phyloP scores from a whole-genome alignment of 192 early-diverging fungal species.

The Lobosporangium transversale region DNA sequence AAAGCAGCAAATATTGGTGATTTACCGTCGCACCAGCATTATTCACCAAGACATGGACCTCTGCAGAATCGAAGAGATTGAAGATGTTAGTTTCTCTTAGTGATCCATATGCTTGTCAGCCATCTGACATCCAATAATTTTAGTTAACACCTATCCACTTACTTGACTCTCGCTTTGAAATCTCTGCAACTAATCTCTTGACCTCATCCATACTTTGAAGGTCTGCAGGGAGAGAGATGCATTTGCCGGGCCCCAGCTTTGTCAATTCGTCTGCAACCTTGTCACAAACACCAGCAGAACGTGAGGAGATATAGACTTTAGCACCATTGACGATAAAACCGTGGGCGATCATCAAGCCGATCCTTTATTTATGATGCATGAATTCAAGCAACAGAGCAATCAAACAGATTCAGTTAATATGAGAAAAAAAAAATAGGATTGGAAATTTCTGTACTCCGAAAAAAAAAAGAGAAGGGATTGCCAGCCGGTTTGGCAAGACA shows the following conservation, averaged over 20 bases:
- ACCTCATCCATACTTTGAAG: slow-evolving; percentile 71
- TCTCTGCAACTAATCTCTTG: slow-evolving; percentile 63
- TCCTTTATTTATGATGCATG: too few relatives aligned
- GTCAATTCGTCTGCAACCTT: slow-evolving; percentile 75
- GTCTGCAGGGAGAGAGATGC: slow-evolving; percentile 79
- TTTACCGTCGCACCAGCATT: slow-evolving; percentile 75
- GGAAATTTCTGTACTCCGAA: too few relatives aligned
- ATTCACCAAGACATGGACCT: slow-evolving; percentile 89
- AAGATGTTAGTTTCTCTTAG: background rate
- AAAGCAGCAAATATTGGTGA: background rate
- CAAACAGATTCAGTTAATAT: too few relatives aligned
- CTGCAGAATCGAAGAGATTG: slow-evolving; percentile 36
- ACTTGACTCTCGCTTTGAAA: slow-evolving; percentile 70
- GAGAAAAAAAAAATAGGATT: too few relatives aligned
- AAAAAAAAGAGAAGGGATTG: background rate
- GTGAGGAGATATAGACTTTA: slow-evolving; percentile 90
- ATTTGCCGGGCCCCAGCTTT: slow-evolving; percentile 73
- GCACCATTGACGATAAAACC: slow-evolving; percentile 89
- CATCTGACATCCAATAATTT: background rate
- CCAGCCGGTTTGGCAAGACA: background rate
- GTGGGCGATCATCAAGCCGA: slow-evolving; percentile 67
- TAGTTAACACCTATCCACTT: slow-evolving; percentile 16
- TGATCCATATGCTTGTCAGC: background rate
- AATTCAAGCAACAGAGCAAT: too few relatives aligned
- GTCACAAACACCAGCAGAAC: slow-evolving; percentile 71